phyloP scores from a whole-genome alignment of 2,329 filamentous ascomycete species.

The Phyllosticta capitalensis region DNA sequence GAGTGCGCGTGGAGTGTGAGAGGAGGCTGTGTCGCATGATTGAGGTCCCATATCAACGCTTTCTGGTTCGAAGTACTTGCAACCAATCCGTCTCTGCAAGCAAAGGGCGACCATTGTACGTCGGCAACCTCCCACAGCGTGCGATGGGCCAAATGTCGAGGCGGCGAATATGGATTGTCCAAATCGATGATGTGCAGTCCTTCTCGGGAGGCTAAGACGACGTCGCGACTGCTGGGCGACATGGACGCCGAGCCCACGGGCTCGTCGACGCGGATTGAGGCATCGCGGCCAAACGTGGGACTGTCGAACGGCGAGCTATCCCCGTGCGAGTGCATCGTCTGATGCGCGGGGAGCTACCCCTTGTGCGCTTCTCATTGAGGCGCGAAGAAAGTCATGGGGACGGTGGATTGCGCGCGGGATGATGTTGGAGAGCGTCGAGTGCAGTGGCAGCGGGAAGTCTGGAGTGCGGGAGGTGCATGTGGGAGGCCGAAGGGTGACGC shows the following conservation, averaged over 20 bases:
- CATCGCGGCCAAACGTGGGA: slow-evolving; percentile 76
- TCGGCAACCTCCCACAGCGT: slow-evolving; percentile 93
- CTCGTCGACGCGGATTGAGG: slow-evolving; percentile 71
- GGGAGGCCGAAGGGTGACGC: slow-evolving; percentile 2
- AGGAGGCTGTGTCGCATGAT: slow-evolving; percentile 27
- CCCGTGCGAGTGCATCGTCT: slow-evolving; percentile 7
- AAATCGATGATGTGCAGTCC: slow-evolving; percentile 87
- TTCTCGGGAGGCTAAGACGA: slow-evolving; percentile 80
- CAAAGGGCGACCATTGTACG: slow-evolving; percentile 94
- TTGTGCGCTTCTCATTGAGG: neutral
- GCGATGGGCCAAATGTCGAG: slow-evolving; percentile 74
- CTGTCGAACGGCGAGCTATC: slow-evolving; percentile 61
- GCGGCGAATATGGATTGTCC: slow-evolving; percentile 79
- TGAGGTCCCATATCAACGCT: slow-evolving; percentile 87
- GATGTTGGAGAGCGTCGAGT: neutral
- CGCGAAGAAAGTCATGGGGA: neutral
- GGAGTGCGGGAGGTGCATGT: neutral
- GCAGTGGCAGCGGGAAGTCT: neutral
- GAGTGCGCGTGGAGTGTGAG: slow-evolving; percentile 70
- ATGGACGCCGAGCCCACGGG: slow-evolving; percentile 84
- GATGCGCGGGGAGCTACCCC: slow-evolving; percentile 7
- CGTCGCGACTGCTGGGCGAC: slow-evolving; percentile 80
- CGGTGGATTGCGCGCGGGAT: neutral
- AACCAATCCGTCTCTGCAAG: slow-evolving; percentile 82
- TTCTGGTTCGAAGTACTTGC: slow-evolving; percentile 92